Evolutionary conservation across 306 rosid genomes (phyloP), one percentile per base, ranked within the genome.

Genomic region (Cucurbita ficifolia): DNA sequence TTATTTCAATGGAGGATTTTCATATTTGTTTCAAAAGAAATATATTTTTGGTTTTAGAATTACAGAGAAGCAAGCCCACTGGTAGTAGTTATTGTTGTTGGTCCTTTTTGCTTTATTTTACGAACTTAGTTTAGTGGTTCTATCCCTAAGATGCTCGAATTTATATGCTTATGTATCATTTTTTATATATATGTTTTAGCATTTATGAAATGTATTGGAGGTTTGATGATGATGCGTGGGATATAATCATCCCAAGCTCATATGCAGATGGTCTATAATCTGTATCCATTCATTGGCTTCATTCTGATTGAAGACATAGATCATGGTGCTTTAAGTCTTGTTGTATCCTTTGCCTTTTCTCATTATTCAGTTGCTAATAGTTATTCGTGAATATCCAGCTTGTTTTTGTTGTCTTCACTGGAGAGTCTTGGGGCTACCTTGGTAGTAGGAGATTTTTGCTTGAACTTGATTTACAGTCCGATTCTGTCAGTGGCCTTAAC

Each of bases 381-480:
- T 77, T 80, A 79, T 79, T 82, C 73, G 70, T 80, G 71, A 81
- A 76, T 71, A 79, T 86, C 85, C 96, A 92, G 98, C 92, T 92
- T 81, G 93, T 84, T 68, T 92, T 92, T 84, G 85, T 61, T 75
- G 88, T 87, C 79, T 87, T 90, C 82, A 90, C 98, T 54, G 98
- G 98, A 53, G 98, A 92, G 79, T 79, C 88, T 11, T 92, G 98
- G 98, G 98, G 96, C 58, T 92, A 90, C 86, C 96, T 92, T 76
- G 98, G 98, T 78, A 92, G 98, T 78, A 80, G 98, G 84, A 90
- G 96, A 76, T 92, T 92, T 82, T 82, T 88, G 80, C 86, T 46
- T 33, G 98, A 92, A 82, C 96, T 92, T 77, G 96, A 88, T 85
- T 80, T 83, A 76, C 91, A 87, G 78, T 90, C 98, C 16, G 91